These are phyloP conservation scores for Podospora pseudopauciseta DNA, from an alignment of 495 filamentous ascomycete species.

Conservation along the genomic window DNA sequence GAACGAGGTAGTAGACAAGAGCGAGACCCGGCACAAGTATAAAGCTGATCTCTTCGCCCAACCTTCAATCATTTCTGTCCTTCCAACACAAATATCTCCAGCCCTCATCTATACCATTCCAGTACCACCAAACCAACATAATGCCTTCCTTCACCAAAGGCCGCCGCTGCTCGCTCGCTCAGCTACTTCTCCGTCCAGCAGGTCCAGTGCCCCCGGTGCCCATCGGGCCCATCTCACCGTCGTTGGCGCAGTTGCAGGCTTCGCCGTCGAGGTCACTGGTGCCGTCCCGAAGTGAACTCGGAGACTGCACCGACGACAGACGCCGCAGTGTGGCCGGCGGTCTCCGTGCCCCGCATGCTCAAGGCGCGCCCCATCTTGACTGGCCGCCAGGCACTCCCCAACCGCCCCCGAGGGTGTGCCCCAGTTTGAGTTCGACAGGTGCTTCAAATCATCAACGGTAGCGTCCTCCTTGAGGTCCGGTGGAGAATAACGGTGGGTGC, in stretches of 20 bases:
- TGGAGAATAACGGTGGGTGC: not conserved
- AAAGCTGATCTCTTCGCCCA: not conserved
- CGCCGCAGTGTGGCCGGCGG: not conserved
- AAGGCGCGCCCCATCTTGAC: not conserved
- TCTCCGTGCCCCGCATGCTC: not conserved
- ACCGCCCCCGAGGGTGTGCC: slow-evolving; percentile 1
- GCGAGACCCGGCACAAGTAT: not conserved
- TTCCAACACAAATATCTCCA: not conserved
- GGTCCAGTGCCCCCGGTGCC: slow-evolving; percentile 3
- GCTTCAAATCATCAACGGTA: not conserved
- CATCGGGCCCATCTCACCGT: not conserved
- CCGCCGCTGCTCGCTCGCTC: not conserved
- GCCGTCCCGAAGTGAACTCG: not conserved
- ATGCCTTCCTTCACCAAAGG: slow-evolving; percentile 2
- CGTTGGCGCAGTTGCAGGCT: not conserved
- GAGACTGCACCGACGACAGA: not conserved
- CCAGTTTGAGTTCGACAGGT: not conserved
- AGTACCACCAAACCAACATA: not conserved
- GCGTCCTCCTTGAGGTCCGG: not conserved
- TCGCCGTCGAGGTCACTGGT: not conserved
- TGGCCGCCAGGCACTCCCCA: not conserved
- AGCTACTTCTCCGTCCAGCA: not conserved
- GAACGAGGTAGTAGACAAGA: not conserved
- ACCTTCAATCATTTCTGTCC: not conserved
- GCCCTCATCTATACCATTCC: not conserved